phyloP scores from a whole-genome alignment of 2,329 filamentous ascomycete genomes.

The Aspergillus neoniger region DNA sequence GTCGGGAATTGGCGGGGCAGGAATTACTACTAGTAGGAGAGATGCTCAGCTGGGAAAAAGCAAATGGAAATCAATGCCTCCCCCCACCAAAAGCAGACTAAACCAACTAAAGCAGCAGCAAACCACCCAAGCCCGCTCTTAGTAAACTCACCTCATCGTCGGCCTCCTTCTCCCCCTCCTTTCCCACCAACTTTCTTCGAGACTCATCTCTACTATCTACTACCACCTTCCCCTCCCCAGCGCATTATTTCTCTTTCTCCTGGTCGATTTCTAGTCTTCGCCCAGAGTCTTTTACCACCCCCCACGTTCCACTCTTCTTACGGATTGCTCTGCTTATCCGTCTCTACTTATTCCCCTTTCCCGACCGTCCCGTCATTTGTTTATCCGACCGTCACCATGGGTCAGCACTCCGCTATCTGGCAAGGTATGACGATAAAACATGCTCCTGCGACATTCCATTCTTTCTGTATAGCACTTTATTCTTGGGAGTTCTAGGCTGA shows the following conservation, averaged over 20 bases:
- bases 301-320: slow-evolving; percentile 7
- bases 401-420: slow-evolving; percentile 41
- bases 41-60: too few species aligned
- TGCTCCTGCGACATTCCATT: background rate
- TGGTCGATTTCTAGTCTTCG: background rate
- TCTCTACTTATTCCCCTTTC: slow-evolving; percentile 11
- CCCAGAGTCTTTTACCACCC: background rate
- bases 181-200: background rate
- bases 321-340: slow-evolving; percentile 9
- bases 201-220: background rate
- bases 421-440: slow-evolving; percentile 32
- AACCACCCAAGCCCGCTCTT: background rate
- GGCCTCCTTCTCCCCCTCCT: slow-evolving; percentile 6
- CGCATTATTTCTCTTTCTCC: slow-evolving; percentile 4
- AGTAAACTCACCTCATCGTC: slow-evolving; percentile 12
- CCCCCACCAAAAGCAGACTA: background rate
- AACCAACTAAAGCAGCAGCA: background rate
- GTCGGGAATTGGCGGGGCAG: background rate
- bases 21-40: background rate
- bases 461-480: background rate
- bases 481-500: background rate
- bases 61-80: background rate
- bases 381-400: slow-evolving; percentile 32
- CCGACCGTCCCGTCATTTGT: slow-evolving; percentile 18
- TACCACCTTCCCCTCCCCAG: background rate